Evolutionary conservation across 441 rosid species (phyloP), one percentile per base, ranked within the genome.

Genomic region (Populus hybrid): DNA sequence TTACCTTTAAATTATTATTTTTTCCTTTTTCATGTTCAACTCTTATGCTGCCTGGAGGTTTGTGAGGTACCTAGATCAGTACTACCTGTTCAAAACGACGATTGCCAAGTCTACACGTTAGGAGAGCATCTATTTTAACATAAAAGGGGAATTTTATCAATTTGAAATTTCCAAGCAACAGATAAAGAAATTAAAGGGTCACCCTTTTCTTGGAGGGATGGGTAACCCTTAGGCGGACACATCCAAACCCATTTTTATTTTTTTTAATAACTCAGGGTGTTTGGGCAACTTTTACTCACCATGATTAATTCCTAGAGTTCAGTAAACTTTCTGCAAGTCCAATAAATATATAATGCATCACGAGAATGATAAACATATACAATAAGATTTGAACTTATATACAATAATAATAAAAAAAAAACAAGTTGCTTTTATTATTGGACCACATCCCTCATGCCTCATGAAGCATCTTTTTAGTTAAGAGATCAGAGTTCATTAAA

Each of bases 401-500:
- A 26, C 28, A 26, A 26, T 26, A 24, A 24, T 24, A 24, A 24
- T 24, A 24, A 26, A 26, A 26, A 26, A 26, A 26, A 26, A 26
- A 26, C 2, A 26, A 26, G 1, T 1, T 2, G 2, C 28, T 26
- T 1, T 1, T 0, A 26, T 2, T 2, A 2, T 1, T 26, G 28
- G 28, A 2, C 2, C 2, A 26, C 28, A 26, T 26, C 1, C 28
- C 28, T 26, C 28, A 26, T 26, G 28, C 28, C 36, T 42, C 38
- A 70, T 75, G 16, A 66, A 61, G 71, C 28, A 34, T 26, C 70
- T 21, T 8, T 69, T 9, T 20, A 40, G 68, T 28, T 2, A 66
- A 66, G 1, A 69, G 28, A 35, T 46, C 23, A 32, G 67, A 66
- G 46, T 36, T 75, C 28, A 68, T 73, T 28, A 6, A 76, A 67